These are phyloP conservation scores for Cladosporium velox DNA, from an alignment of 2,329 filamentous ascomycete species.

Conservation along the genomic window DNA sequence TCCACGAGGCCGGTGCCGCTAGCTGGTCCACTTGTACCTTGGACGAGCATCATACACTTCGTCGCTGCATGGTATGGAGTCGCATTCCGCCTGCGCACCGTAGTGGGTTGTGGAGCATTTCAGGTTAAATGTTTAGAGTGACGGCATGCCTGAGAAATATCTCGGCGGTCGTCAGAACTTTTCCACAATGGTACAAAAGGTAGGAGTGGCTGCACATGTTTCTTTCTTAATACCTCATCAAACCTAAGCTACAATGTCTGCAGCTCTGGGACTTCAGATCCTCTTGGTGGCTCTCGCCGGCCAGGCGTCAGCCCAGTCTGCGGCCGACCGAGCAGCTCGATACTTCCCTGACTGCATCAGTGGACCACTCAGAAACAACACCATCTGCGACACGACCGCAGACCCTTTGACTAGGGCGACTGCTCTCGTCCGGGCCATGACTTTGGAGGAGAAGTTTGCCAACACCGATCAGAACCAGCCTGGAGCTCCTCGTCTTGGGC, in stretches of 20 bases:
- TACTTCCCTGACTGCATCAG: conserved; percentile 54
- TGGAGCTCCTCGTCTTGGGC: conserved; percentile 58
- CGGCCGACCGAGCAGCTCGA: conserved; percentile 14
- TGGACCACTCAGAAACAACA: conserved; percentile 53
- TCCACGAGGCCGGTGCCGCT: conserved; percentile 6
- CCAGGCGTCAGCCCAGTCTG: conserved; percentile 14
- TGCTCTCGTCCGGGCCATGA: conserved; percentile 55
- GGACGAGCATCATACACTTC: conserved; percentile 18
- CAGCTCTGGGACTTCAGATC: conserved; percentile 16
- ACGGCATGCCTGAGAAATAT: conserved; percentile 10
- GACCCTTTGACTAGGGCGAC: conserved; percentile 37
- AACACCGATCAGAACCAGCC: conserved; percentile 51
- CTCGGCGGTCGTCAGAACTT: conserved; percentile 1
- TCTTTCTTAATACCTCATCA: background rate
- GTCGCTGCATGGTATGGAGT: background rate
- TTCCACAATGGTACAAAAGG: background rate
- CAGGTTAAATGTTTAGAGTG: conserved; percentile 15
- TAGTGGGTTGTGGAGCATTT: conserved; percentile 9
- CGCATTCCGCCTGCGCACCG: background rate
- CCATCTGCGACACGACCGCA: conserved; percentile 49
- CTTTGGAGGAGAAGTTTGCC: conserved; percentile 56
- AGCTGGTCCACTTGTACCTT: conserved; percentile 7
- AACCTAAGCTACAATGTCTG: conserved; percentile 15
- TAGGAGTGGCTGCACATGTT: background rate
- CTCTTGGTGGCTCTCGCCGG: conserved; percentile 18